These are phyloP conservation scores for Carallia pectinifolia DNA, from an alignment of 345 rosid genomes.

Conservation along the genomic window DNA sequence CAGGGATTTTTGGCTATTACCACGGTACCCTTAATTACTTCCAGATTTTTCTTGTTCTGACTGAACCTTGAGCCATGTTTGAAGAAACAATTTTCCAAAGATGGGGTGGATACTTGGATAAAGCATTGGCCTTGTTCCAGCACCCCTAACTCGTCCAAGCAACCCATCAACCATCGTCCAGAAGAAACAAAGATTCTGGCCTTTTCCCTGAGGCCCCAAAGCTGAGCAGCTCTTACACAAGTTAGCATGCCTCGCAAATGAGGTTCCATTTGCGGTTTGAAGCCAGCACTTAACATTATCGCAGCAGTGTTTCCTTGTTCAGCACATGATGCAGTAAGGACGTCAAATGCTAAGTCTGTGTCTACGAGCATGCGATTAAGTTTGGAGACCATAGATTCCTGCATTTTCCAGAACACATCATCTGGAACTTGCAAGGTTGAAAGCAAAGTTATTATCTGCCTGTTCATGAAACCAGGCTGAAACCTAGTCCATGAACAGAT, in stretches of 20 bases:
- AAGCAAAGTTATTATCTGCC: constrained; percentile 82
- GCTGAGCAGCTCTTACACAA: constrained; percentile 81
- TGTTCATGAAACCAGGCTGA: constrained; percentile 89
- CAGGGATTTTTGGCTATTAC: constrained; percentile 88
- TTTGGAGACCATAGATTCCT: constrained; percentile 54
- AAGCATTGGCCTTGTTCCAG: constrained; percentile 89
- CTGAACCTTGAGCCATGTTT: constrained; percentile 76
- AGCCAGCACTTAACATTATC: constrained; percentile 89
- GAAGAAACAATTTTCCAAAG: constrained; percentile 62
- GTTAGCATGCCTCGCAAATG: constrained; percentile 83
- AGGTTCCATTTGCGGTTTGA: constrained; percentile 71
- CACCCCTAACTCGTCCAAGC: constrained; percentile 79
- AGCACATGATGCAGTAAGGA: constrained; percentile 73
- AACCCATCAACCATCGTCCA: constrained; percentile 95
- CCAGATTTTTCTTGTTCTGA: constrained; percentile 47
- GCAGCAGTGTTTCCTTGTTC: constrained; percentile 79
- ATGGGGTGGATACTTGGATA: constrained; percentile 74
- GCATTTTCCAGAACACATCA: constrained; percentile 74
- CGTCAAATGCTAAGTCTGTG: constrained; percentile 73
- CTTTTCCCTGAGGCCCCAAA: constrained; percentile 84
- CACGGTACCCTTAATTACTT: constrained; percentile 62
- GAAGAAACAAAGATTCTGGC: constrained; percentile 74
- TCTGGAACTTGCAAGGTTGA: constrained; percentile 63
- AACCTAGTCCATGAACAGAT: constrained; percentile 89
- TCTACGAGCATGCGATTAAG: constrained; percentile 65